A percentile compares a stretch with the other conserved stretches of the same genome.
phyloP scores from a whole-genome alignment of 2,329 filamentous ascomycete species.

The Domatiomyces catenatus region DNA sequence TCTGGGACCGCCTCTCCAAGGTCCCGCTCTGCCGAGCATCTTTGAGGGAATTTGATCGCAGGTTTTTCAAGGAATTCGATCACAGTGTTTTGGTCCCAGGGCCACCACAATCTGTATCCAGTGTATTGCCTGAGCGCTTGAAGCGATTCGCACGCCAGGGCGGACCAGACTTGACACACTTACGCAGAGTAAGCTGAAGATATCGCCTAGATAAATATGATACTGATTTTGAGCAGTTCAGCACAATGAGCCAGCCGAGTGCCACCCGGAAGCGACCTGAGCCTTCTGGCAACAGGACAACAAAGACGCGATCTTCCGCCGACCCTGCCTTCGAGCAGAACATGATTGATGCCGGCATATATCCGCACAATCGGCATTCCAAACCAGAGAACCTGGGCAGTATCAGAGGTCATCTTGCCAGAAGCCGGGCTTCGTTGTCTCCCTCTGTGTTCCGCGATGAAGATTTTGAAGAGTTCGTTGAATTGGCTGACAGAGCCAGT shows the following conservation, averaged over 20 bases:
- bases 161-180: conserved; percentile 8
- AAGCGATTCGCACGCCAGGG: conserved; percentile 9
- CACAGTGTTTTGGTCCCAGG: neutral
- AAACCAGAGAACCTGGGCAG: no score
- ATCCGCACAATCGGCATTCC: no score
- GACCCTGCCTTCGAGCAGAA: conserved; percentile 22
- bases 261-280: conserved; percentile 6
- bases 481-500: conserved; percentile 5
- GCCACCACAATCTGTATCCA: no score
- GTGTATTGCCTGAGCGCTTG: conserved; percentile 1
- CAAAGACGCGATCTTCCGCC: neutral
- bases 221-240: neutral
- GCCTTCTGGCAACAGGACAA: conserved; percentile 1
- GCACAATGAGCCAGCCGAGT: neutral
- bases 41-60: conserved; percentile 10
- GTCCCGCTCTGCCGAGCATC: conserved; percentile 5
- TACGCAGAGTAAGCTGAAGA: conserved; percentile 10
- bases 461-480: conserved; percentile 13
- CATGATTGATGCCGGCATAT: conserved; percentile 23
- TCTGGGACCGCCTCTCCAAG: conserved; percentile 12
- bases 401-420: no score
- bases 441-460: no score
- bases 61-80: neutral
- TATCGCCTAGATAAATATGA: neutral
- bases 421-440: no score